Evolutionary conservation across 192 early-diverging fungal genomes (phyloP), one percentile per base, ranked within the genome.

Genomic region (Linnemannia zychae): DNA sequence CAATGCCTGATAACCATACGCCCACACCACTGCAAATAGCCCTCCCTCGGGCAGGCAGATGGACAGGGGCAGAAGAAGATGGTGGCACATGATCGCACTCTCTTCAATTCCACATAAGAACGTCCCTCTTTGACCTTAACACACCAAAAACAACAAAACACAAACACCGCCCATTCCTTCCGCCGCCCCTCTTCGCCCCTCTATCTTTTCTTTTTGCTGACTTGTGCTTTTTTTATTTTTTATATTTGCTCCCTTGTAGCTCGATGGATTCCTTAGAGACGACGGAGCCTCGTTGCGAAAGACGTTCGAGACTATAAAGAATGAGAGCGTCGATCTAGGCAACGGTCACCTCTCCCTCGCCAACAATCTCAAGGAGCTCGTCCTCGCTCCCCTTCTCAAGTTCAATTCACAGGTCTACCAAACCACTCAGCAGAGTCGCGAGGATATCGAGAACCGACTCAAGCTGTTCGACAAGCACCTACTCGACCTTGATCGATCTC

Each of bases 261-360:
- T 81, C 1, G 80, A 88, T 11, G 91, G 91, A n/a, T 92, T 92
- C 69, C 80, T 81, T 2, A 77, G 87, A 31, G 91, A 92, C 65
- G 91, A 92, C 31, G 91, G 91, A 0, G 91, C 90, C n/a, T 87
- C 87, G 9, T 71, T 92, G 67, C 79, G 82, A 67, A 89, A 81
- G 52, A 88, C 87, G 12, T 92, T 91, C 67, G 86, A 86, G 46
- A 88, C 81, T 15, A 75, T 92, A 20, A 91, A 91, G 65, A 53
- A 76, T 22, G 89, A 90, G 34, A 89, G 88, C 68, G 24, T 77
- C 31, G 76, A 82, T 7, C 81, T 90, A 37, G 87, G 90, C 18
- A 74, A 87, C 13, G 87, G 87, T 9, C 91, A 92, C 69, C 74
- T 87, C 52, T 40, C 77, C 17, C 70, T 89, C 0, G 90, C 90